Evolutionary conservation across 306 rosid genomes (phyloP), one percentile per base, ranked within the genome.

Genomic region (Hippophae rhamnoides): DNA sequence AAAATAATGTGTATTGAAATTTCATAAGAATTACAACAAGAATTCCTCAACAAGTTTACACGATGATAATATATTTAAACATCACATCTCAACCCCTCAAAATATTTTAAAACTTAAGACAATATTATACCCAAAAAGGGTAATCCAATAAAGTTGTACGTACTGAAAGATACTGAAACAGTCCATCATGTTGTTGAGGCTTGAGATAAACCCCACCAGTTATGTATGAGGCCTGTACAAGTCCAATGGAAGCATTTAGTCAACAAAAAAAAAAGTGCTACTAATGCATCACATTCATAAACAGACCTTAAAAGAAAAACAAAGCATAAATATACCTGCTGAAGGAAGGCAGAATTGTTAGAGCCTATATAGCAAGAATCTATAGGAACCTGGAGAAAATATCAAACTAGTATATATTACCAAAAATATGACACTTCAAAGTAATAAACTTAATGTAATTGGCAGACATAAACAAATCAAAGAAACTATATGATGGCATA

Each of bases 121-220:
- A 41, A 61, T 7, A 27, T 14, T 38, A 14, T 47, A 8, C 31
- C 27, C 48, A 63, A 47, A 67, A 47, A 12, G 3, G 12, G 14
- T 2, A 58, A 63, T 63, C 45, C 45, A 54, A 66, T 64, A 63
- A 43, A 68, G 43, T 58, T 44, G 65, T 66, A 61, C 95, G 60
- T 83, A 92, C 96, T 58, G 87, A 81, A 65, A 92, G 86, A 81
- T 85, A 92, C 59, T 92, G 98, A 80, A 85, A 89, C 65, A 92
- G 76, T 56, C 95, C 96, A 11, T 87, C 92, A 69, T 75, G 61
- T 43, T 83, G 96, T 58, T 84, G 95, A 66, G 99, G 96, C 79
- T 73, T 86, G 79, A 85, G 75, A 83, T 92, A 92, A 64, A 92
- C 90, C 59, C 96, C 99, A 63, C 88, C 93, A 13, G 96, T 88